Percentiles rank a stretch among this genome's conserved stretches.
These are phyloP conservation scores for Corynespora cassiicola DNA, from an alignment of 2,329 filamentous ascomycete species.

Conservation along the genomic window DNA sequence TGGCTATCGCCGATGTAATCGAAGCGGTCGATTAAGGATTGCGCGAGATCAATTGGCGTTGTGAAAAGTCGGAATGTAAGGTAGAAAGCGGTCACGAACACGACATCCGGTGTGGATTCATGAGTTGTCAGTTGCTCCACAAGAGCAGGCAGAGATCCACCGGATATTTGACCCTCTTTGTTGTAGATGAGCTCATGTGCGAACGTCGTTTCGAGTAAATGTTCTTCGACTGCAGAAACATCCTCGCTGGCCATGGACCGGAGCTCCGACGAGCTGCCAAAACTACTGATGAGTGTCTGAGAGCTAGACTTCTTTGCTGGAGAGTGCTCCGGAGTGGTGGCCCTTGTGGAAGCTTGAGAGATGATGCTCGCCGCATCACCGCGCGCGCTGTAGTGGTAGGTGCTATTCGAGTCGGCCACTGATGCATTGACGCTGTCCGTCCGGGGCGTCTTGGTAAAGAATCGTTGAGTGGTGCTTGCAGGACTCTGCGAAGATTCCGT, in stretches of 20 bases:
- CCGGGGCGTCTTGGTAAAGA: constrained; percentile 31
- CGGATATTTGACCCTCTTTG: constrained; percentile 93
- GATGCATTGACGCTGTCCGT: constrained; percentile 74
- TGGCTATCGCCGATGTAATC: constrained; percentile 85
- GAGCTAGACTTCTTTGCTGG: constrained; percentile 61
- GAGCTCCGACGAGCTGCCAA: constrained; percentile 69
- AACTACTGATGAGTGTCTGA: constrained; percentile 66
- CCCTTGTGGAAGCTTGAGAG: constrained; percentile 84
- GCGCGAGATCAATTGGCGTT: constrained; percentile 77
- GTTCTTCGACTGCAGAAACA: constrained; percentile 78
- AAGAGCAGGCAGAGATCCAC: constrained; percentile 86
- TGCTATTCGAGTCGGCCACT: constrained; percentile 79
- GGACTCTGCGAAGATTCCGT: constrained; percentile 42
- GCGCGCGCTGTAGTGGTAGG: constrained; percentile 73
- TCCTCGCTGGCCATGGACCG: constrained; percentile 73
- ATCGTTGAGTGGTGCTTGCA: constrained; percentile 36
- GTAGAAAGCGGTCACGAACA: constrained; percentile 94
- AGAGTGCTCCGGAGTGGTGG: constrained; percentile 80
- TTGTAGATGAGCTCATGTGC: constrained; percentile 92
- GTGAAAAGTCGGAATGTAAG: constrained; percentile 95
- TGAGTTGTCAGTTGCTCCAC: constrained; percentile 95
- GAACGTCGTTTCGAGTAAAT: constrained; percentile 88
- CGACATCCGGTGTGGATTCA: constrained; percentile 87
- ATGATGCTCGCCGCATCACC: constrained; percentile 82
- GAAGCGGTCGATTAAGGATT: constrained; percentile 87